These are phyloP conservation scores for Cucurbita maxima DNA, from an alignment of 306 rosid genomes.

Conservation along the genomic window DNA sequence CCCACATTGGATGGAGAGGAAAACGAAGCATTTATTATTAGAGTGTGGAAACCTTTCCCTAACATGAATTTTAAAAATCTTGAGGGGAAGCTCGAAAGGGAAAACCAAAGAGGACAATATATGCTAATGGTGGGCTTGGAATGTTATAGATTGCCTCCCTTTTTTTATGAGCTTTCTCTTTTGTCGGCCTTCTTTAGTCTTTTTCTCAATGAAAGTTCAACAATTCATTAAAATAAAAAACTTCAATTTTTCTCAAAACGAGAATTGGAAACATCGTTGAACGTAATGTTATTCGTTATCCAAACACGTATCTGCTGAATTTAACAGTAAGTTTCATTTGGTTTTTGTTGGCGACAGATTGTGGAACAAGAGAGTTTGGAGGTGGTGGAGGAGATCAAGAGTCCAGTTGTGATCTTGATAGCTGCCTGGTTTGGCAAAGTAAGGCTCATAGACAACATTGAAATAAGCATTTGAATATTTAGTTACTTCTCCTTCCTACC, in stretches of 20 bases:
- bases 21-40: too few species aligned
- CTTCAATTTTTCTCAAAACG: neutral
- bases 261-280: neutral
- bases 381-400: conserved; percentile 40
- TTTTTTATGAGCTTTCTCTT: too few species aligned
- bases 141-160: too few species aligned
- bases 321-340: neutral
- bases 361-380: conserved; percentile 58
- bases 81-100: too few species aligned
- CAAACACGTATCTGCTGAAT: neutral
- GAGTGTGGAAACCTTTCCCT: too few species aligned
- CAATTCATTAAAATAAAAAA: neutral
- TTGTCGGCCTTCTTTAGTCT: too few species aligned
- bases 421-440: conserved; percentile 87
- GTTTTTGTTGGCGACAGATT: conserved; percentile 28
- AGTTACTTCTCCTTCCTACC: too few species aligned
- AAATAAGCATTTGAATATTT: conserved; percentile 30
- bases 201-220: too few species aligned
- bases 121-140: too few species aligned
- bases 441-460: conserved; percentile 71
- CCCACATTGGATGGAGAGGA: too few species aligned
- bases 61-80: too few species aligned
- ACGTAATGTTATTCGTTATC: neutral
- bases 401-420: conserved; percentile 64
- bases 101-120: too few species aligned